Base-by-base conservation (phyloP, 2,329 filamentous ascomycete species). In the Biscogniauxia marginata region DNA sequence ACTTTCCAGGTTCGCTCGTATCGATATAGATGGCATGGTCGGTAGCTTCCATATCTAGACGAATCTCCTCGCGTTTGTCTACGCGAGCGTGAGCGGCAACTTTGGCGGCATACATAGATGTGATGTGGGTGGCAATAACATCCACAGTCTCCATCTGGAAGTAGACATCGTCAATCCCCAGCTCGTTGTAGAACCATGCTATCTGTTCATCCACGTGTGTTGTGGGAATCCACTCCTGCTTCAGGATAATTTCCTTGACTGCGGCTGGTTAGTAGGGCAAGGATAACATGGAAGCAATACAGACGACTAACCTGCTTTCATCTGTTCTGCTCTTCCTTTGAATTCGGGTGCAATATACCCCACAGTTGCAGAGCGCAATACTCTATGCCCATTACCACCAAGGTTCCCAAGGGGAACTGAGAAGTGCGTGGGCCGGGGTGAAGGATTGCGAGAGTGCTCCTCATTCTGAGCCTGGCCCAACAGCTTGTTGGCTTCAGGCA, bases 11-110 rank as follows among this genome's bases (percentile, higher is more conserved):
- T 70, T 88, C 89, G 74, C 93, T 97, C 54, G 95, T 99, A 73
- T 99, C 95, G 65, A 99, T 98, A 78, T 98, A 99, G 70, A 98
- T 96, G 57, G 95, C 95, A 71, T 98, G 95, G 72, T 98, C 95
- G 57, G 82, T 79, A 20, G 91, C 91, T 76, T 99, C 95, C 84
- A 97, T 97, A 72, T 98, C 93, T 45, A 99, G 79, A 61, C 93
- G 86, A 67, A 99, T 97, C 76, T 98, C 93, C 67, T 98, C 84
- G 64, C 88, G 88, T 80, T 96, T 96, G 76, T 98, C 93, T 73
- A 96, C 90, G 55, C 95, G 87, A 34, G 93, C 91, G 72, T 90
- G 95, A 7, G 95, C 93, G 39, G 95, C 95, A 48, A 98, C 87
- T 79, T 98, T 98, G 72, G 93, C 95, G 53, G 95, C 95, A 71